These are phyloP conservation scores for Russula ochroleuca DNA, from an alignment of 768 basidiomycete genomes.

Conservation along the genomic window DNA sequence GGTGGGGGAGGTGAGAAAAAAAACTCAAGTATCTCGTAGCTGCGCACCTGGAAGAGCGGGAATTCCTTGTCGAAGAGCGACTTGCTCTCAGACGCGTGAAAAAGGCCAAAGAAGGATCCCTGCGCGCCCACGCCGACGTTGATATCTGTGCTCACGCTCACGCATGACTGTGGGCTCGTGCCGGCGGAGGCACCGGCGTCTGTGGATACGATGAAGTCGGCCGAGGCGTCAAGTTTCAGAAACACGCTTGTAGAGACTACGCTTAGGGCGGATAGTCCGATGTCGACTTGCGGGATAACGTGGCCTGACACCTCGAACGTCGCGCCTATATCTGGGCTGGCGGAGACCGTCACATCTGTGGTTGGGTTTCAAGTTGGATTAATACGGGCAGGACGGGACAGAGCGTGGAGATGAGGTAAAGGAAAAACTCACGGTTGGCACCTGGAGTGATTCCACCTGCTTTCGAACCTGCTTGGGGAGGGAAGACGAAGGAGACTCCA, in stretches of 20 bases:
- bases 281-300: slow-evolving; percentile 40
- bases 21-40: too few species aligned
- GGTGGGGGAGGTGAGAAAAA: background rate
- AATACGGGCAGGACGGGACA: background rate
- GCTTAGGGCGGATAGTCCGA: slow-evolving; percentile 3
- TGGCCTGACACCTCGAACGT: slow-evolving; percentile 43
- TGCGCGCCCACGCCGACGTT: slow-evolving; percentile 4
- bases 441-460: background rate
- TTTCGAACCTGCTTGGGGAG: background rate
- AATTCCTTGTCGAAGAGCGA: slow-evolving; percentile 1
- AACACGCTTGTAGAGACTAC: slow-evolving; percentile 2
- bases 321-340: background rate
- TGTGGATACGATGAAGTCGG: background rate
- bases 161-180: slow-evolving; percentile 10
- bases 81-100: background rate
- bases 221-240: slow-evolving; percentile 17
- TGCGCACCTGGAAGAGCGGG: slow-evolving; percentile 10
- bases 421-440: background rate
- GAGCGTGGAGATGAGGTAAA: background rate
- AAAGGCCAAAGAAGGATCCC: slow-evolving; percentile 1
- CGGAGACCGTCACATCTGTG: background rate
- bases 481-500: background rate
- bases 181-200: background rate
- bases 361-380: background rate
- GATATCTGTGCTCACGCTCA: slow-evolving; percentile 4